Evolutionary conservation across 441 rosid species (phyloP).

Genomic region (Bruguiera hainesii): DNA sequence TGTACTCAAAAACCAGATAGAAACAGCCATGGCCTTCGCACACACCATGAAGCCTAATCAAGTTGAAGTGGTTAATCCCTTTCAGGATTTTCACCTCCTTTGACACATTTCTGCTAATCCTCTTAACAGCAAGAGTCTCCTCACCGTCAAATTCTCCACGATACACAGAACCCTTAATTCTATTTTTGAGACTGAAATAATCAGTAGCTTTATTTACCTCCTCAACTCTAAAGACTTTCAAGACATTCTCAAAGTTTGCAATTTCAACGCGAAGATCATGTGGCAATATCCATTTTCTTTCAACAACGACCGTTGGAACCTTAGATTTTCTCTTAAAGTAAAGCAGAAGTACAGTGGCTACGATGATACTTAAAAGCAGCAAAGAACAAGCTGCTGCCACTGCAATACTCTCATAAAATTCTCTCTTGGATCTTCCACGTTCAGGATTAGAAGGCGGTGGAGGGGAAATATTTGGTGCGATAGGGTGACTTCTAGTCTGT

Average conservation of each 20-base stretch:
- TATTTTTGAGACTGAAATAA: constrained; percentile 35
- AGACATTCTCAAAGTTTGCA: constrained; percentile 40
- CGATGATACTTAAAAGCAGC: constrained; percentile 20
- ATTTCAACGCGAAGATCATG: constrained; percentile 38
- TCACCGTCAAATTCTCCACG: constrained; percentile 33
- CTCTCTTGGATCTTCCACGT: constrained; percentile 17
- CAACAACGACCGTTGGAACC: not conserved
- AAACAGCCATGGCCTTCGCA: constrained; percentile 29
- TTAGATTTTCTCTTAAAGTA: constrained; percentile 17
- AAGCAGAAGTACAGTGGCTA: constrained; percentile 16
- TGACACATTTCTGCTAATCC: constrained; percentile 25
- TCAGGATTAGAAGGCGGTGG: constrained; percentile 7
- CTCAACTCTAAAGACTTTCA: constrained; percentile 30
- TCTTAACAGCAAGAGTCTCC: constrained; percentile 37
- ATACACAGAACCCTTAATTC: constrained; percentile 39
- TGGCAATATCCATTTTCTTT: constrained; percentile 7
- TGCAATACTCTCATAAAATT: constrained; percentile 20
- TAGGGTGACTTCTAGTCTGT: constrained; percentile 23
- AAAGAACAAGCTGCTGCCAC: constrained; percentile 30
- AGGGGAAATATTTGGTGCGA: constrained; percentile 17
- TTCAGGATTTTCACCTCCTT: constrained; percentile 45
- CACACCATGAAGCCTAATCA: constrained; percentile 42
- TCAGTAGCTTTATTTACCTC: constrained; percentile 37
- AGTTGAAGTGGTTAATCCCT: constrained; percentile 48
- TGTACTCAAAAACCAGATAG: constrained; percentile 42